Base-by-base conservation (phyloP, 768 basidiomycete species). In the Suillus luteus region DNA sequence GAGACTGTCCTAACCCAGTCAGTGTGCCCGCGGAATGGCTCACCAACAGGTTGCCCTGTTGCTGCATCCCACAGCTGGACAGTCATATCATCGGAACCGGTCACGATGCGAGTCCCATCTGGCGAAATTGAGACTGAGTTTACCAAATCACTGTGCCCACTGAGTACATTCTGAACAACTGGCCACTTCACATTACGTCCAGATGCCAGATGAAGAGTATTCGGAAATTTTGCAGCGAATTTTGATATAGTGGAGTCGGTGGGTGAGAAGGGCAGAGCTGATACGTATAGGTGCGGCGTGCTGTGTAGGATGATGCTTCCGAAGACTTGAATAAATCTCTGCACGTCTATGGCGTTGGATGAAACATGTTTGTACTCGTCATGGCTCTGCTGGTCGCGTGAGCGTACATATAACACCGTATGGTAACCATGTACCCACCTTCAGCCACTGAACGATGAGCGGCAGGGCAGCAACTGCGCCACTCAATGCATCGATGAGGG, bases 261-360 rank as follows among this genome's bases (percentile, higher is more conserved):
- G 43, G 71, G 72, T 24, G 66, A 57, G 61, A 73, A 72, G 22
- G 71, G 70, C 14, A 73, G 41, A 2, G 67, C 71, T 37, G 69
- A 72, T 19, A 71, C 9, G 59, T 72, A 72, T 17, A 73, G 67
- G 43, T 73, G 72, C 3, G 71, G 71, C 2, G 62, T 65, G 64
- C 66, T 69, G 33, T 69, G 62, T 31, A 61, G n/a, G 9, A 71
- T 69, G 7, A 60, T 35, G 44, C 27, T 24, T n/a, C 15, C 51
- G 44, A 72, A 72, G 5, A 55, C 37, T 19, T 43, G 31, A 14
- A 71, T 61, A 52, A 71, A 71, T 49, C 60, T 61, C 4, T 44
- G 31, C 1, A 49, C 55, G 51, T 72, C 69, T 12, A 51, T 35
- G 8, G 60, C 65, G 19, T 49, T 44, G 3, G 41, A 40, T 40